Evolutionary conservation across 2,329 filamentous ascomycete genomes (phyloP).

Genomic region (Fusarium stilboides): DNA sequence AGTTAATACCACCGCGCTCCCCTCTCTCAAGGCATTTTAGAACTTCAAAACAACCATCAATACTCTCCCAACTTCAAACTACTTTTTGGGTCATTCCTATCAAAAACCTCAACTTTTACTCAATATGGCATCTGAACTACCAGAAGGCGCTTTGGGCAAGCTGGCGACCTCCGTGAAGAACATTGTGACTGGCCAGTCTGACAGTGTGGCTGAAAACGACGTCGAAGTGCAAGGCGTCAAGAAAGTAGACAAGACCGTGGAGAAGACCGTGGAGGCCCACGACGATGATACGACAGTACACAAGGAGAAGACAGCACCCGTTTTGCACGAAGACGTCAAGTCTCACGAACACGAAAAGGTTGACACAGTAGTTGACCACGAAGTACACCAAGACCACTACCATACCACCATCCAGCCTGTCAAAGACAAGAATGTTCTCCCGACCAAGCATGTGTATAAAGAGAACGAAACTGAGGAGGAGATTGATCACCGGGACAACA

Average conservation of each 20-base stretch:
- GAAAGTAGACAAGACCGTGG: slow-evolving; percentile 17
- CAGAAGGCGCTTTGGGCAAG: slow-evolving; percentile 15
- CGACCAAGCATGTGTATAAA: slow-evolving; percentile 34
- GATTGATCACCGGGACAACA: slow-evolving; percentile 31
- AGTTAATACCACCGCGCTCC: background rate
- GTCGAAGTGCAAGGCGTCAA: slow-evolving; percentile 13
- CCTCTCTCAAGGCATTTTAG: background rate
- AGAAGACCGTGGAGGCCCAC: slow-evolving; percentile 25
- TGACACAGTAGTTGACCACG: slow-evolving; percentile 30
- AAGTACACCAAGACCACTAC: slow-evolving; percentile 33
- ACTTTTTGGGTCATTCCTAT: background rate
- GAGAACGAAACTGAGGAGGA: slow-evolving; percentile 32
- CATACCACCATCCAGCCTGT: slow-evolving; percentile 36
- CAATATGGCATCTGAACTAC: slow-evolving; percentile 28
- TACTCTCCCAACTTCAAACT: background rate
- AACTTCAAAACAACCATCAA: background rate
- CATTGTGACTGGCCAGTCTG: slow-evolving; percentile 18
- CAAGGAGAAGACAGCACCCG: slow-evolving; percentile 29
- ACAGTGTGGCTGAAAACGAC: slow-evolving; percentile 3
- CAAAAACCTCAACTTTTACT: background rate
- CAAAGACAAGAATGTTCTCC: slow-evolving; percentile 32
- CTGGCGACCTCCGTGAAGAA: slow-evolving; percentile 29
- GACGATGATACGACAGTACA: slow-evolving; percentile 26
- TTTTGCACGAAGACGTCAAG: slow-evolving; percentile 34
- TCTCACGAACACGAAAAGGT: slow-evolving; percentile 34